These are phyloP conservation scores for Cordyceps fumosorosea DNA, from an alignment of 2,329 filamentous ascomycete species.

Conservation along the genomic window DNA sequence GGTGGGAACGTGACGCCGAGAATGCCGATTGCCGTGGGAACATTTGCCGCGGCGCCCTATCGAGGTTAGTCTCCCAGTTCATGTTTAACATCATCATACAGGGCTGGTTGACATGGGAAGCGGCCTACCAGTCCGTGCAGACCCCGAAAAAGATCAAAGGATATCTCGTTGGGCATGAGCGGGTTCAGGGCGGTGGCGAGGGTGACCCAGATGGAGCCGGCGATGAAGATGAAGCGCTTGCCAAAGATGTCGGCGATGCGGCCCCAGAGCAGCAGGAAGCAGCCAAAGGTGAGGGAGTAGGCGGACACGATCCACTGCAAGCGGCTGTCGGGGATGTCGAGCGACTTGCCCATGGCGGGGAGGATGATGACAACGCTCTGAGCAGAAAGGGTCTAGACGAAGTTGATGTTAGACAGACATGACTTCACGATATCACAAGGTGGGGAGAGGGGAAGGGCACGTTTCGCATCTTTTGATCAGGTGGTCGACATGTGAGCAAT, in stretches of 20 bases:
- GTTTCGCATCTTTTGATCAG: not conserved
- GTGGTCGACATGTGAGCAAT: conserved; percentile 12
- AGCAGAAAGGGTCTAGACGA: conserved; percentile 44
- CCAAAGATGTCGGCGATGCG: conserved; percentile 61
- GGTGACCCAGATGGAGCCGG: conserved; percentile 57
- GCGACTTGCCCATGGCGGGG: conserved; percentile 51
- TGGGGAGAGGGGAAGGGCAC: not conserved
- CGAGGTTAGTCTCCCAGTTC: not conserved
- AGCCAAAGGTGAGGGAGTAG: conserved; percentile 60
- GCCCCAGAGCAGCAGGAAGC: conserved; percentile 62
- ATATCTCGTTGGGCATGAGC: conserved; percentile 60
- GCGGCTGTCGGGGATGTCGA: conserved; percentile 50
- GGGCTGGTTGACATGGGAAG: not conserved
- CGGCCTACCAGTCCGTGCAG: conserved; percentile 51
- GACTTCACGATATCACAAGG: not conserved
- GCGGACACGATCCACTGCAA: conserved; percentile 62
- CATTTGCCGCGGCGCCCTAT: conserved; percentile 59
- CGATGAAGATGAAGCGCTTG: conserved; percentile 58
- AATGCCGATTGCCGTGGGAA: conserved; percentile 65
- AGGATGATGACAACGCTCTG: conserved; percentile 57
- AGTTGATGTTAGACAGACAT: not conserved
- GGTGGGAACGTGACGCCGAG: conserved; percentile 61
- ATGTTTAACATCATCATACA: no score
- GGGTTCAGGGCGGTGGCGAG: conserved; percentile 53
- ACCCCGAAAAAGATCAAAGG: conserved; percentile 59